Conservation (phyloP, 2,329 filamentous ascomycete species). For the Sporothrix phasma region DNA sequence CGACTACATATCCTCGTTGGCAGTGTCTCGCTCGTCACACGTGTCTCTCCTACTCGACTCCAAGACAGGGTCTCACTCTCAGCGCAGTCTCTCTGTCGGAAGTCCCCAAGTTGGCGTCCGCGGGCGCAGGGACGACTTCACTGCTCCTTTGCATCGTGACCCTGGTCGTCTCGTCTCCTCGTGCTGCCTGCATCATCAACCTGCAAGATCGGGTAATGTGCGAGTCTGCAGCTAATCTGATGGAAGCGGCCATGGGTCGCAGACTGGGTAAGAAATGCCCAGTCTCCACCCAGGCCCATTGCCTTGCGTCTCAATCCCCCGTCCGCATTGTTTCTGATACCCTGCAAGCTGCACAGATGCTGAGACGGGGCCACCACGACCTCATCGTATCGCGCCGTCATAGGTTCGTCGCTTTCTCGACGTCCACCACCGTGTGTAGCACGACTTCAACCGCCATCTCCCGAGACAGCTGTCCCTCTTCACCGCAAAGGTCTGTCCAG, state of each 20-base stretch:
- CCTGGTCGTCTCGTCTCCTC: neutral
- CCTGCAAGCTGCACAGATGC: neutral
- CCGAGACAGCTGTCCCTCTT: slow-evolving; percentile 1
- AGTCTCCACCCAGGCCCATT: neutral
- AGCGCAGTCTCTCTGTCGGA: slow-evolving; percentile 5
- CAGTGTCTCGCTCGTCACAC: neutral
- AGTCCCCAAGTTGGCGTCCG: slow-evolving; percentile 13
- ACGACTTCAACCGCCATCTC: neutral
- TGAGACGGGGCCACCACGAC: neutral
- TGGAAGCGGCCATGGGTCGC: neutral
- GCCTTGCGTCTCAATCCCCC: neutral
- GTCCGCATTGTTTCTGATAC: neutral
- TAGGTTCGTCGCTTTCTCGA: neutral
- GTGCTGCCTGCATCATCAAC: neutral
- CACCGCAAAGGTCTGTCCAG: neutral
- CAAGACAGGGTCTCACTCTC: neutral
- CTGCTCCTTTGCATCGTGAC: neutral
- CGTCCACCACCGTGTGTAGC: neutral
- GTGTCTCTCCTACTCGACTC: neutral
- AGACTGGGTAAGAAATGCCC: neutral
- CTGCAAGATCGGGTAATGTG: slow-evolving; percentile 13
- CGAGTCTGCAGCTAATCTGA: slow-evolving; percentile 6
- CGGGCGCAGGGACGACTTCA: neutral
- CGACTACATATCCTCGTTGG: neutral
- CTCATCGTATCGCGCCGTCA: neutral